Conservation (phyloP, 768 basidiomycete genomes). For the Boletus fagicola region DNA sequence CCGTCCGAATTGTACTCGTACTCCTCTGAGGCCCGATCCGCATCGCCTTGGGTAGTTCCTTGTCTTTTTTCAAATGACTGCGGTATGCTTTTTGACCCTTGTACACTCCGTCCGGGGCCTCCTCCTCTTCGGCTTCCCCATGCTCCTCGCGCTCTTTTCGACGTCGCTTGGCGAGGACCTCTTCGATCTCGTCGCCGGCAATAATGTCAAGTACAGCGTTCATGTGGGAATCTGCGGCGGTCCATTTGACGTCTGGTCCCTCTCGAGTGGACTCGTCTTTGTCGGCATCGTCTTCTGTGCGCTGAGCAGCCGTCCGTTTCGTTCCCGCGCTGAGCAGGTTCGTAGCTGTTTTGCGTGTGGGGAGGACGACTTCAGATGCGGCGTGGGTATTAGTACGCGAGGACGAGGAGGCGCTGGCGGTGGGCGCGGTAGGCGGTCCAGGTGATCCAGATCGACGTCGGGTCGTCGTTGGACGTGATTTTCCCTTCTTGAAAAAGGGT, state of each 20-base stretch:
- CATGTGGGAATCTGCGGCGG: conserved; percentile 70
- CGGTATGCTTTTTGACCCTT: conserved; percentile 81
- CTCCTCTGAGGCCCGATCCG: conserved; percentile 76
- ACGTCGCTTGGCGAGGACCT: conserved; percentile 67
- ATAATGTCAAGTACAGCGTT: conserved; percentile 73
- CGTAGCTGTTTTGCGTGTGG: conserved; percentile 60
- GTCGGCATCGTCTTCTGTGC: conserved; percentile 45
- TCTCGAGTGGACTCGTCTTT: conserved; percentile 44
- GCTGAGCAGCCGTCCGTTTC: conserved; percentile 55
- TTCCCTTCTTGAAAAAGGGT: conserved; percentile 88
- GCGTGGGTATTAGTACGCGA: conserved; percentile 15
- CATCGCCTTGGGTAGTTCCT: conserved; percentile 87
- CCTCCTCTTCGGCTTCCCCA: conserved; percentile 54
- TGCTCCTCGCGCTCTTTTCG: conserved; percentile 52
- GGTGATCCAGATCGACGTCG: conserved; percentile 71
- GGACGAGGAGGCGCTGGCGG: conserved; percentile 23
- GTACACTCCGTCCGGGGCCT: conserved; percentile 76
- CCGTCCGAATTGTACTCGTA: conserved; percentile 82
- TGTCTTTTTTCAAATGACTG: conserved; percentile 74
- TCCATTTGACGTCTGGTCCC: conserved; percentile 74
- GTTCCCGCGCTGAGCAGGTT: conserved; percentile 80
- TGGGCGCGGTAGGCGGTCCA: conserved; percentile 37
- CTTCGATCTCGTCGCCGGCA: conserved; percentile 80
- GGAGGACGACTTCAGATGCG: conserved; percentile 70
- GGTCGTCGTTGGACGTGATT: conserved; percentile 69